Evolutionary conservation across 1,139 yeast species (phyloP), one percentile per base, ranked within the genome.

Genomic region (Meyerozyma athensensis): DNA sequence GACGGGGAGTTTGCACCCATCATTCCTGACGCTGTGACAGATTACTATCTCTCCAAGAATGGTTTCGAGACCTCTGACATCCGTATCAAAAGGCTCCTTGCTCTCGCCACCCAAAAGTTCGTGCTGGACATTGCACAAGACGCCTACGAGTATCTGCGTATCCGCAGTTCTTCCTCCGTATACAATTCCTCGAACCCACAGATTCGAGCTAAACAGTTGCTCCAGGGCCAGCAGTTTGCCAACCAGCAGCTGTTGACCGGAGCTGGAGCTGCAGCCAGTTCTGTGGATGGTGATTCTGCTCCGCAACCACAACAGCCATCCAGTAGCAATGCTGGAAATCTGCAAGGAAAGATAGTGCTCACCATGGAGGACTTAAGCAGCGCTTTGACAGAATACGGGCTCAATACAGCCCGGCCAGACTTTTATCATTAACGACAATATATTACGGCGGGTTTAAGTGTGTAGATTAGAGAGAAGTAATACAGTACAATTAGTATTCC

Each of bases 11-110:
- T 83, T 58, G 89, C 96, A 2, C 98, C 98, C 1, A 85, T 94
- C 30, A 92, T 94, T 33, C 99, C 99, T 0, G 98, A 94, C 56
- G 94, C 95, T 0, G 97, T 94, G n/a, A 86, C 96, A 0, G 97
- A 92, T 54, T 92, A 87, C 58, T 92, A 92, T 53, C 65, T 94
- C 36, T 81, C 90, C 17, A 84, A 84, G 53, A 84, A 90, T 43
- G 99, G 99, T 30, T 82, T 94, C 52, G 86, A 83, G 43, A 78
- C 95, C 19, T 74, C 82, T 26, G 96, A 89, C 52, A 65, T 79
- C 7, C 76, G 90, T 43, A 83, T 92, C 44, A 89, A 90, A 54
- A 72, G 97, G 40, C 66, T 94, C 33, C 66, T 94, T 38, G 97
- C 97, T 0, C 68, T 94, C 40, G 97, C 98, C 1, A 90, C 98